Base-by-base conservation (phyloP, 352 stramenopile species). In the Globisporangium paroecandrum region DNA sequence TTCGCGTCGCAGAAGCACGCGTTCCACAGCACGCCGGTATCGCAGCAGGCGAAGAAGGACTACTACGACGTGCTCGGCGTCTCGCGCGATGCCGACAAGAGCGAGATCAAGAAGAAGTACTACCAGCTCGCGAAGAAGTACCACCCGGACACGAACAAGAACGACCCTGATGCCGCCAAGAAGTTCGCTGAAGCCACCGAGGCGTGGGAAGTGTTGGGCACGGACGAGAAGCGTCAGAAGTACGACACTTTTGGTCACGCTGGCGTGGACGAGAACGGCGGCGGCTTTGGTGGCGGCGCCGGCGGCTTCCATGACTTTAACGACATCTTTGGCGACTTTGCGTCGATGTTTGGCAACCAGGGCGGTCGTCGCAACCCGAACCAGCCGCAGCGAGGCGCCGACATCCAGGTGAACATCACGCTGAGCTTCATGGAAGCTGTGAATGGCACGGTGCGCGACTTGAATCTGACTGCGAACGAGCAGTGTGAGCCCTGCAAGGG, bases 31-130 rank as follows among this genome's bases (percentile, higher is more conserved):
- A 91, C 89, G 57, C 77, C 77, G 9, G 70, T 74, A 34, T 38
- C 79, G 13, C 69, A 78, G 55, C 70, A 89, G 67, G 58, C 75
- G 7, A 97, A 99, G 78, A 82, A 89, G 73, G 97, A 99, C 81
- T 99, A 98, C 80, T 99, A 99, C 77, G 91, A 99, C 53, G 79
- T 98, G 1, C 83, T 99, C 29, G 95, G 95, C 62, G 85, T 99
- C 29, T 77, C 78, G 1, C 83, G 77, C 38, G 82, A 89, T 55
- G 93, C 96, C 5, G 83, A 89, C 69, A 98, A 99, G 81, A 94
- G 81, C 64, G 92, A 98, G 58, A 98, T 99, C 74, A 99, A 99
- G 85, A 99, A 99, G 80, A 97, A 97, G 72, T 98, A 98, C 79
- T 98, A 98, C 75, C 90, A 98, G 68, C 71, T 99, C 53, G 97